Evolutionary conservation across 202 grass and related monocot species (phyloP).

Genomic region (Elaeis oleifera): DNA sequence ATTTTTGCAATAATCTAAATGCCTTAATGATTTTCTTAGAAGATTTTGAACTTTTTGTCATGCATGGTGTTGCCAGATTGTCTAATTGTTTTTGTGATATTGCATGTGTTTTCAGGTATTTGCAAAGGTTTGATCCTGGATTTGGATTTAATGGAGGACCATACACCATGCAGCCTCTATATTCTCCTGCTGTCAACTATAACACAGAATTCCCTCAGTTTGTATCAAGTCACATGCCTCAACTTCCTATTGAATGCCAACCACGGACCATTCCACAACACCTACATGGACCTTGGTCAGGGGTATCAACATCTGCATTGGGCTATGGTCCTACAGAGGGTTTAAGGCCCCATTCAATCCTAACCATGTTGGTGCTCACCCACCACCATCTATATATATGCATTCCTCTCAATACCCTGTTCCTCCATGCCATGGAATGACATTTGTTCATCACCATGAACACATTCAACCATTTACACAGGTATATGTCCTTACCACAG

Average conservation of each 20-base stretch:
- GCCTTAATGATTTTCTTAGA: too few species aligned
- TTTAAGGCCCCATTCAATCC: conserved; percentile 56
- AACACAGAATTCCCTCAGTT: conserved; percentile 95
- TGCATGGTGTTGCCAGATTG: too few species aligned
- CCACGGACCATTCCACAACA: conserved; percentile 42
- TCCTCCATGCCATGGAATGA: conserved; percentile 47
- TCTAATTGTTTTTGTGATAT: neutral
- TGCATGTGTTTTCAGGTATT: conserved; percentile 44
- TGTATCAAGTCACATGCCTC: conserved; percentile 43
- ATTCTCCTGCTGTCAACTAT: conserved; percentile 82
- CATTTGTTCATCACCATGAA: conserved; percentile 62
- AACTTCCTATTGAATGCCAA: conserved; percentile 47
- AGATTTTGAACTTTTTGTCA: too few species aligned
- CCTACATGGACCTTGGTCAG: conserved; percentile 52
- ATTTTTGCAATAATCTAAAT: too few species aligned
- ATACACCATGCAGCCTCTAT: conserved; percentile 70
- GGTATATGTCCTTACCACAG: conserved; percentile 22
- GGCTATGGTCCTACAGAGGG: conserved; percentile 57
- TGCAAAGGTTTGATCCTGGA: conserved; percentile 91
- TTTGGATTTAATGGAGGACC: conserved; percentile 72
- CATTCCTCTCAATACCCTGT: conserved; percentile 66
- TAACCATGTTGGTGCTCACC: conserved; percentile 37
- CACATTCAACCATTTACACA: conserved; percentile 55
- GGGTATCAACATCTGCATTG: conserved; percentile 34
- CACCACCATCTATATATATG: conserved; percentile 60